Conservation (phyloP, 768 basidiomycete genomes). For the Panus rudis region DNA sequence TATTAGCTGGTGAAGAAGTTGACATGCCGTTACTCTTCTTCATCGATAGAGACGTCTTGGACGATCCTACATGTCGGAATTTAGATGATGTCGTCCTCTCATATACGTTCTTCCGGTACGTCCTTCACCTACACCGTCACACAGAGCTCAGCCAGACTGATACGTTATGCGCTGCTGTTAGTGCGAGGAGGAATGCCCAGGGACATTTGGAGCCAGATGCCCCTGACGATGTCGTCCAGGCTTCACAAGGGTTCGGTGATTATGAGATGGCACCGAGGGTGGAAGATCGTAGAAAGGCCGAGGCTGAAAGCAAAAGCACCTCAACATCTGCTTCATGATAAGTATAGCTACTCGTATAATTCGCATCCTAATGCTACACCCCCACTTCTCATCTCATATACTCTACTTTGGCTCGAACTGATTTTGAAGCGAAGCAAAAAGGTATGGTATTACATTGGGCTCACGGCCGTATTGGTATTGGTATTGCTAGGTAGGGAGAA, state of each 20-base stretch:
- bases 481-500: no score
- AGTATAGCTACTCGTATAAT: neutral
- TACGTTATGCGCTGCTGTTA: constrained; percentile 28
- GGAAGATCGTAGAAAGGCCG: constrained; percentile 21
- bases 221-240: constrained; percentile 66
- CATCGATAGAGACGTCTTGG: constrained; percentile 94
- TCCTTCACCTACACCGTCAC: neutral
- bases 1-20: constrained; percentile 92
- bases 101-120: constrained; percentile 96
- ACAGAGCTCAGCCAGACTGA: neutral
- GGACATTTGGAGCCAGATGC: constrained; percentile 93
- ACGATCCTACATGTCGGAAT: constrained; percentile 82
- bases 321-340: neutral
- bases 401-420: no score
- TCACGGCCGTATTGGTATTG: no score
- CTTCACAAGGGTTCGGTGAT: constrained; percentile 66
- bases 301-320: neutral
- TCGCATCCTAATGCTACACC: no score
- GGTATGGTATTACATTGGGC: no score
- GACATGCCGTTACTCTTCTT: constrained; percentile 99
- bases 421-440: no score
- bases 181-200: constrained; percentile 76
- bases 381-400: no score
- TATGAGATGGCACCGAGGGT: constrained; percentile 44
- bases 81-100: constrained; percentile 90